Percentiles rank a stretch among this genome's conserved stretches.
These are phyloP conservation scores for Beauveria sp. DNA, from an alignment of 2,329 filamentous ascomycete species.

Conservation along the genomic window DNA sequence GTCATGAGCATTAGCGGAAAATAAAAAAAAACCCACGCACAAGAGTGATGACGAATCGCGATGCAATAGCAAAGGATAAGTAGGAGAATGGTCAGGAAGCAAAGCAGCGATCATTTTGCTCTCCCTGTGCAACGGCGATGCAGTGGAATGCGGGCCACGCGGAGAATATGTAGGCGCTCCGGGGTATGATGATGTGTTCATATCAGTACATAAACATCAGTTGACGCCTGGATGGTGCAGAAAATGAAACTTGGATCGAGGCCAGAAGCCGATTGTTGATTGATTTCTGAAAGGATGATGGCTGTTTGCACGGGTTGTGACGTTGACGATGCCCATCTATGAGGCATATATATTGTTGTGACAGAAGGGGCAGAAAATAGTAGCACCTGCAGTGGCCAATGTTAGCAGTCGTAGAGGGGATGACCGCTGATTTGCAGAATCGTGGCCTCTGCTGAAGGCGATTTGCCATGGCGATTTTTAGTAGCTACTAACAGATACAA, in stretches of 20 bases:
- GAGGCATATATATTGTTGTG: not conserved
- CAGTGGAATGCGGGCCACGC: slow-evolving; percentile 4
- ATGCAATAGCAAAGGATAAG: not conserved
- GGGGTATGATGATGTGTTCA: no score
- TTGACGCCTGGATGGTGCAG: no score
- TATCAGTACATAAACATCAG: no score
- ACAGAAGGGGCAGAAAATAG: not conserved
- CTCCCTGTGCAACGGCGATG: not conserved
- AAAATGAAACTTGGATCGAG: no score
- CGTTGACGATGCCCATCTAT: no score
- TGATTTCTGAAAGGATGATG: no score
- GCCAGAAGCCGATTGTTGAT: no score
- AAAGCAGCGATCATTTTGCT: not conserved
- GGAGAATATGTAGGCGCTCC: not conserved
- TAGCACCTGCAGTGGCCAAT: not conserved
- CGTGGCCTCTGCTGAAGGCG: not conserved
- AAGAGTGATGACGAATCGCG: not conserved
- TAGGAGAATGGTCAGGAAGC: not conserved
- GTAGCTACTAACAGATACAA: not conserved
- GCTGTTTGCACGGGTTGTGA: no score
- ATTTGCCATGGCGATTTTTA: not conserved
- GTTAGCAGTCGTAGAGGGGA: not conserved
- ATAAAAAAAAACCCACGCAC: not conserved
- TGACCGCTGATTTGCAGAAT: not conserved
- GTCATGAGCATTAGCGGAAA: not conserved